Evolutionary conservation across 2,329 filamentous ascomycete species (phyloP).

Genomic region (Fusarium annulatum): DNA sequence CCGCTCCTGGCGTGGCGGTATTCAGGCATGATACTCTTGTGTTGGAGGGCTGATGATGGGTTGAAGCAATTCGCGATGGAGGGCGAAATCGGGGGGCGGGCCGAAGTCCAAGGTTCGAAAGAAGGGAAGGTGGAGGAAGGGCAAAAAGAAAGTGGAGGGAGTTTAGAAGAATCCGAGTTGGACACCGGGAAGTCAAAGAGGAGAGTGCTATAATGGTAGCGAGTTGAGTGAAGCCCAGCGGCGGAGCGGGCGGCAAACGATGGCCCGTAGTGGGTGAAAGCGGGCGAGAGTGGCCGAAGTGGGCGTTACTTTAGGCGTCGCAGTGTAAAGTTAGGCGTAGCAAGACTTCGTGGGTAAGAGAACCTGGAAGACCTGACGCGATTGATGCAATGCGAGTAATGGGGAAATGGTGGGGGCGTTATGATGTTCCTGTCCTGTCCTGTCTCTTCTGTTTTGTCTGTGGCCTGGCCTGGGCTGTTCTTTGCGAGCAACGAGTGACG

Average conservation of each 20-base stretch:
- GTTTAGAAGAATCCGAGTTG: constrained; percentile 21
- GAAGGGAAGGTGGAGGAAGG: constrained; percentile 25
- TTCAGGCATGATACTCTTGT: constrained; percentile 55
- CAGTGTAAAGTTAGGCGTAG: constrained; percentile 3
- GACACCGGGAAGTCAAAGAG: constrained; percentile 16
- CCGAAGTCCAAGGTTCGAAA: constrained; percentile 19
- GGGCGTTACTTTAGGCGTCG: constrained; percentile 32
- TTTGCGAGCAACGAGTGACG: constrained; percentile 19
- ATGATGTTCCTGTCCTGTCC: neutral
- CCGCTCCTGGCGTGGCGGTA: constrained; percentile 68
- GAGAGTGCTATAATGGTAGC: constrained; percentile 9
- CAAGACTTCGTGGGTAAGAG: neutral
- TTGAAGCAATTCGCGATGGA: constrained; percentile 35
- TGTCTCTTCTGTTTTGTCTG: constrained; percentile 1
- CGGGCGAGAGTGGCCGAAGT: constrained; percentile 40
- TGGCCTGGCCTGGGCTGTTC: neutral
- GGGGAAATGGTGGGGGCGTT: constrained; percentile 29
- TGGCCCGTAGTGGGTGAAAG: constrained; percentile 41
- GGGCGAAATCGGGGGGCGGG: constrained; percentile 29
- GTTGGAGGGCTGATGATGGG: constrained; percentile 41
- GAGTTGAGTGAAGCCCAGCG: constrained; percentile 40
- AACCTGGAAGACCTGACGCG: constrained; percentile 14
- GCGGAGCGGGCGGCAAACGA: constrained; percentile 46
- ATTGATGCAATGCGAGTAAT: constrained; percentile 26
- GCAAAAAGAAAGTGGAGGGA: constrained; percentile 18